These are phyloP conservation scores for Kwoniella botswanensis DNA, from an alignment of 768 basidiomycete genomes.

Conservation along the genomic window DNA sequence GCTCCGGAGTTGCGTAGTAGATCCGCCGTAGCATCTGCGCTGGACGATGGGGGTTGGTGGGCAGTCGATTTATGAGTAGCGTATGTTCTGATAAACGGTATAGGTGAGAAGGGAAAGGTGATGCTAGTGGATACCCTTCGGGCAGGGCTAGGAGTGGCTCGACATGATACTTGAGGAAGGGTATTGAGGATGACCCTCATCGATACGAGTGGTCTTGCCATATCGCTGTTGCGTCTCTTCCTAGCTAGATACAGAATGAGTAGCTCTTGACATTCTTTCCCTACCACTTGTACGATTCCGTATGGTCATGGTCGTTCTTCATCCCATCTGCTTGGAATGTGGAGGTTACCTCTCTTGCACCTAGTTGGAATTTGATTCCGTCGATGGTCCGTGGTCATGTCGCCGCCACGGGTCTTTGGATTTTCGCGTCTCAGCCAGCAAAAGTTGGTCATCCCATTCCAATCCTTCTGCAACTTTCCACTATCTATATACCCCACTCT, in stretches of 20 bases:
- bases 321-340: conserved; percentile 5
- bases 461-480: conserved; percentile 16
- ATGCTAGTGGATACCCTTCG: too few species aligned
- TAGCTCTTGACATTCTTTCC: neutral
- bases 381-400: conserved; percentile 2
- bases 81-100: conserved; percentile 3
- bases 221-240: neutral
- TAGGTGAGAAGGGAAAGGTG: neutral
- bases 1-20: conserved; percentile 23
- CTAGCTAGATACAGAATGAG: neutral
- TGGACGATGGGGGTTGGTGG: neutral
- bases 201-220: conserved; percentile 6
- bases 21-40: conserved; percentile 25
- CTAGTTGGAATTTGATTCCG: conserved; percentile 5
- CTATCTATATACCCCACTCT: conserved; percentile 4
- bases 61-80: conserved; percentile 21
- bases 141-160: neutral
- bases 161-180: neutral
- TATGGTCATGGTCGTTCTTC: neutral
- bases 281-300: too few species aligned
- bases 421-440: conserved; percentile 16
- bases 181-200: conserved; percentile 1
- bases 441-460: conserved; percentile 6
- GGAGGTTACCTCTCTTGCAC: conserved; percentile 24
- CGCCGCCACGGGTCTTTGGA: conserved; percentile 1